phyloP scores from a whole-genome alignment of 1,284 basidiomycete genomes.

The Mycena citricolor region DNA sequence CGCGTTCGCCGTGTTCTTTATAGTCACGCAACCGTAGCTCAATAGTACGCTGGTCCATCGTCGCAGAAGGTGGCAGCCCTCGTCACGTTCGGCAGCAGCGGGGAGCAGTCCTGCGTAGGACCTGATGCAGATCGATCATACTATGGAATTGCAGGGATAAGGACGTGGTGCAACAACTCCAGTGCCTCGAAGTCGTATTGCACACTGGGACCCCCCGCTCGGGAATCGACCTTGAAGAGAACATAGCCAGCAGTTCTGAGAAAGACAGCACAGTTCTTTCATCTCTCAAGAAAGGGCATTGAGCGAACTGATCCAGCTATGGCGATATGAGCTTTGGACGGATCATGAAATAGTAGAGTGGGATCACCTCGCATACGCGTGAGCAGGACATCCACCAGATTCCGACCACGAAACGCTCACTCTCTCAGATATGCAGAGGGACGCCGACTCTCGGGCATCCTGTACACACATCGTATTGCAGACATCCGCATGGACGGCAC shows the following conservation, averaged over 20 bases:
- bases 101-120: constrained; percentile 9
- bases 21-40: constrained; percentile 14
- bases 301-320: no score
- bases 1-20: constrained; percentile 10
- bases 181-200: constrained; percentile 17
- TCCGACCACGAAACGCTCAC: no score
- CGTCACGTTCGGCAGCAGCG: constrained; percentile 6
- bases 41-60: constrained; percentile 9
- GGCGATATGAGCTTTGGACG: no score
- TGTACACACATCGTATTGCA: constrained; percentile 17
- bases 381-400: no score
- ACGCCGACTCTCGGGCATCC: constrained; percentile 10
- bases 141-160: constrained; percentile 15
- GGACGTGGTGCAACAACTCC: constrained; percentile 11
- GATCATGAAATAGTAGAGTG: no score
- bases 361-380: no score
- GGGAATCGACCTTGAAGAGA: constrained; percentile 13
- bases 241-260: constrained; percentile 17
- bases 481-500: constrained; percentile 15
- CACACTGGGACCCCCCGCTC: constrained; percentile 13
- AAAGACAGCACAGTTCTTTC: no score
- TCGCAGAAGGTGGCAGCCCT: constrained; percentile 8
- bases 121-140: background rate
- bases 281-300: no score
- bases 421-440: constrained; percentile 6